phyloP scores from a whole-genome alignment of 371 early-diverging fungal genomes.

The Mortierella sp. region DNA sequence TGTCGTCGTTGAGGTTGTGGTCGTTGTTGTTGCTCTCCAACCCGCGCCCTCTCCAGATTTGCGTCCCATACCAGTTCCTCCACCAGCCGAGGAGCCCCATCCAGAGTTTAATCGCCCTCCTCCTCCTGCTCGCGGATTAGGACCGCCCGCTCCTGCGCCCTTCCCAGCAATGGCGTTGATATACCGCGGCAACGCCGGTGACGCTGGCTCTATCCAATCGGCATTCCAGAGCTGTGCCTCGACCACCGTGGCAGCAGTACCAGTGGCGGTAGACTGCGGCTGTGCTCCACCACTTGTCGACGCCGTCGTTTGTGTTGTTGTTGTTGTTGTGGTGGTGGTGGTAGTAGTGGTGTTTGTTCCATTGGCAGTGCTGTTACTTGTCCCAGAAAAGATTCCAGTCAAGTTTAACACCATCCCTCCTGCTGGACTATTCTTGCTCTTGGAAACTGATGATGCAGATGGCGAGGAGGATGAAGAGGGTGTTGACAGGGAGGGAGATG shows the following conservation, averaged over 20 bases:
- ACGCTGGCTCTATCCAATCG: slow-evolving; percentile 26
- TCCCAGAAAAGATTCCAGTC: slow-evolving; percentile 23
- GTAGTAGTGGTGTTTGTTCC: background rate
- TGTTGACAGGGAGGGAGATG: background rate
- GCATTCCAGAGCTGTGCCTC: slow-evolving; percentile 54
- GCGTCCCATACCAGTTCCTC: background rate
- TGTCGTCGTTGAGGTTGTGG: background rate
- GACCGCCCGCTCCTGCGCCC: slow-evolving; percentile 5
- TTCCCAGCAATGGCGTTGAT: slow-evolving; percentile 45
- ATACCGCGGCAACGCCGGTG: slow-evolving; percentile 47
- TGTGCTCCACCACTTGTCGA: background rate
- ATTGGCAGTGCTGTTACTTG: slow-evolving; percentile 21
- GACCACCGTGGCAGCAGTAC: slow-evolving; percentile 2
- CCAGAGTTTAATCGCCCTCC: slow-evolving; percentile 2
- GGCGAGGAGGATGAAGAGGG: slow-evolving; percentile 14
- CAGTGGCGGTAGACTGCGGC: background rate
- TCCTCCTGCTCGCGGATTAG: background rate
- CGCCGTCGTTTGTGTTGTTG: background rate
- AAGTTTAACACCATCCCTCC: slow-evolving; percentile 32
- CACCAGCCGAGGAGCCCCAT: slow-evolving; percentile 6
- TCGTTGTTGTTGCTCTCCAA: background rate
- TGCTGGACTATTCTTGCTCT: slow-evolving; percentile 8
- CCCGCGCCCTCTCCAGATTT: slow-evolving; percentile 1
- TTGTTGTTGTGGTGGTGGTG: background rate
- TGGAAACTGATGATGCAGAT: background rate